phyloP scores from a whole-genome alignment of 228 moss, liverwort and hornwort species.

The Sphagnum magellanicum region DNA sequence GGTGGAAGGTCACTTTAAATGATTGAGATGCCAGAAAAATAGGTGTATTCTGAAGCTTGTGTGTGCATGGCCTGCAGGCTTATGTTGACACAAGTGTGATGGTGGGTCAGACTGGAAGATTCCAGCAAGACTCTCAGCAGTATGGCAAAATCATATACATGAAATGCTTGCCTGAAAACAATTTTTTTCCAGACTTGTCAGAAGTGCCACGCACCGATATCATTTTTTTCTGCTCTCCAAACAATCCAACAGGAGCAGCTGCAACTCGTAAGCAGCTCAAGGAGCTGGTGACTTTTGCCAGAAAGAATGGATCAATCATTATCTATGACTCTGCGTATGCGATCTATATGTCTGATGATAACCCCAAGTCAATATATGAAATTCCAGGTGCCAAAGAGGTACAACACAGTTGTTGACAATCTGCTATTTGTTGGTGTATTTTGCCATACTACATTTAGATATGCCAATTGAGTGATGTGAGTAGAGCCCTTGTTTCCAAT shows the following conservation, averaged over 20 bases:
- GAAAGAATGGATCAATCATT: conserved; percentile 86
- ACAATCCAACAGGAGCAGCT: conserved; percentile 91
- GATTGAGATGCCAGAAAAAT: no score
- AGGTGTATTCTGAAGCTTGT: neutral
- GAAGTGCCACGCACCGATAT: conserved; percentile 65
- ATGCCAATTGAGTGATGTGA: no score
- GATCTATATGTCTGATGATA: conserved; percentile 85
- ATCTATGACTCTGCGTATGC: conserved; percentile 92
- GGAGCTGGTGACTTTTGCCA: conserved; percentile 77
- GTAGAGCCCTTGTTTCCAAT: no score
- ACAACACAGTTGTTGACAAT: neutral
- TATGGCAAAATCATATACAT: conserved; percentile 84
- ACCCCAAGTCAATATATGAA: conserved; percentile 90
- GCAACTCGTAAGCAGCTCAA: conserved; percentile 78
- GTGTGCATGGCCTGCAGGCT: conserved; percentile 31
- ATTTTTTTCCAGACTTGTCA: conserved; percentile 84
- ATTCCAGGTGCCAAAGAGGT: conserved; percentile 96
- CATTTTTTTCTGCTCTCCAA: conserved; percentile 96
- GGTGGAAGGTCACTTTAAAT: no score
- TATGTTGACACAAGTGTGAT: conserved; percentile 97
- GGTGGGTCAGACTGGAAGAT: conserved; percentile 95
- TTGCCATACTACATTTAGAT: no score
- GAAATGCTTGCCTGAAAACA: conserved; percentile 87
- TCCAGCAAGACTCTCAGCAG: conserved; percentile 61
- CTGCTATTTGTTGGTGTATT: no score